Conservation (phyloP, 2,329 filamentous ascomycete genomes). For the Endoconidiophora polonica region DNA sequence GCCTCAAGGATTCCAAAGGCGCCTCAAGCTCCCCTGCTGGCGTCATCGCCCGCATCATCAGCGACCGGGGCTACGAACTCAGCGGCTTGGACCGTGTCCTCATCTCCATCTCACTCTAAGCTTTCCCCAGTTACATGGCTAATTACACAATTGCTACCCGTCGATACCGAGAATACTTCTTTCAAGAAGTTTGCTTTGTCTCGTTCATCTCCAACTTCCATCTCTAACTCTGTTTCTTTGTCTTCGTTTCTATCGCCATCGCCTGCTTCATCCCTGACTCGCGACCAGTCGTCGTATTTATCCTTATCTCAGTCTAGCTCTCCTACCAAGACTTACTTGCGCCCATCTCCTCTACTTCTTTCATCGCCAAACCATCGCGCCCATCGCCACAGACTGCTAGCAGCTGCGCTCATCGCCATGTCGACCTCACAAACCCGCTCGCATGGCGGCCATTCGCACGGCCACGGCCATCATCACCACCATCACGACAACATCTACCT, state of each 20-base stretch:
- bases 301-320: slow-evolving; percentile 12
- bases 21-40: slow-evolving; percentile 4
- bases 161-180: background rate
- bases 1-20: background rate
- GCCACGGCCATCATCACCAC: slow-evolving; percentile 52
- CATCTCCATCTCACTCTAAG: background rate
- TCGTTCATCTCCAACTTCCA: background rate
- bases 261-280: background rate
- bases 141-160: background rate
- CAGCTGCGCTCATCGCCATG: slow-evolving; percentile 5
- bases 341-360: slow-evolving; percentile 1
- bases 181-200: background rate
- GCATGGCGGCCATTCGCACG: slow-evolving; percentile 10
- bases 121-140: slow-evolving; percentile 3
- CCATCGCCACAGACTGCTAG: slow-evolving; percentile 3
- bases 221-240: background rate
- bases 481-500: slow-evolving; percentile 86
- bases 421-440: slow-evolving; percentile 5
- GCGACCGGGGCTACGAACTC: background rate
- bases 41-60: slow-evolving; percentile 2
- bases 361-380: background rate
- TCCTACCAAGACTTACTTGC: slow-evolving; percentile 11
- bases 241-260: slow-evolving; percentile 6
- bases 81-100: background rate
- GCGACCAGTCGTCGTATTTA: background rate